phyloP scores from a whole-genome alignment of 768 basidiomycete species.

The Obba rivulosa region DNA sequence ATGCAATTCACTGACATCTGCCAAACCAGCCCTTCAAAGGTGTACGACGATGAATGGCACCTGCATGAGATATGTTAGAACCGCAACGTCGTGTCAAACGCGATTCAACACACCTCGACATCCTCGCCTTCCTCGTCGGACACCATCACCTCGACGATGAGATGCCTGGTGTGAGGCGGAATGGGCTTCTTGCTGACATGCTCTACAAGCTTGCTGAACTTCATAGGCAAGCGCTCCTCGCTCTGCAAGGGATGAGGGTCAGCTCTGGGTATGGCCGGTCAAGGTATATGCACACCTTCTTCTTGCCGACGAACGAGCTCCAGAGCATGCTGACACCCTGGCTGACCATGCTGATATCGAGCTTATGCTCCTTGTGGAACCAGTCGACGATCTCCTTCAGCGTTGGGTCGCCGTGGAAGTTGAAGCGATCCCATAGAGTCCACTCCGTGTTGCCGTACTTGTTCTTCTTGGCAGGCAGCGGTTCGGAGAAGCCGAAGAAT shows the following conservation, averaged over 20 bases:
- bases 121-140: constrained; percentile 91
- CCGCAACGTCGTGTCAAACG: not conserved
- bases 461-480: constrained; percentile 81
- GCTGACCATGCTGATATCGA: constrained; percentile 93
- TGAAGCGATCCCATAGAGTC: constrained; percentile 98
- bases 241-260: constrained; percentile 45
- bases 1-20: not conserved
- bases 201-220: constrained; percentile 88
- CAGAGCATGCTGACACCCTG: constrained; percentile 98
- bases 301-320: constrained; percentile 89
- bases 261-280: not conserved
- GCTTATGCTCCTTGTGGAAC: constrained; percentile 80
- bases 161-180: constrained; percentile 73
- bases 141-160: constrained; percentile 93
- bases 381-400: constrained; percentile 77
- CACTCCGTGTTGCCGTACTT: constrained; percentile 89
- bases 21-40: constrained; percentile 39
- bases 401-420: constrained; percentile 85
- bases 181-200: constrained; percentile 93
- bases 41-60: constrained; percentile 80
- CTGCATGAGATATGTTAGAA: constrained; percentile 29
- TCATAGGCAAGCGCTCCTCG: constrained; percentile 83
- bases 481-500: constrained; percentile 99
- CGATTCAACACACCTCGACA: constrained; percentile 63
- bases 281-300: constrained; percentile 63